Conservation (phyloP, 768 basidiomycete genomes). For the Suillus spraguei region DNA sequence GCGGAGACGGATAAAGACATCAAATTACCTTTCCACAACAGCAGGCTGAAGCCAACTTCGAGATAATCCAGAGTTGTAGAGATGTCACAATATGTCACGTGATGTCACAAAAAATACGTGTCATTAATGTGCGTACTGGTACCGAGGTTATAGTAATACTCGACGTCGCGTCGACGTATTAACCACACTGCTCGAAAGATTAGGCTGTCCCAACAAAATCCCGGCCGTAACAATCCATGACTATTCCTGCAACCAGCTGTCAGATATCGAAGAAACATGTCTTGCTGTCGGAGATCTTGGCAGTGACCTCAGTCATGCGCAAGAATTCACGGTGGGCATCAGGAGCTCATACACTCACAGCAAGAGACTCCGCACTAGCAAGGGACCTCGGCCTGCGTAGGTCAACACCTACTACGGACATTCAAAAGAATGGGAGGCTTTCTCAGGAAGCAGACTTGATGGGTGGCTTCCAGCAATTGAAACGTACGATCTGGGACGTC, state of each 20-base stretch:
- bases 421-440: conserved; percentile 48
- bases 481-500: conserved; percentile 68
- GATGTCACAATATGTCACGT: neutral
- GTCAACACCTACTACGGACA: conserved; percentile 47
- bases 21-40: neutral
- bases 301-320: conserved; percentile 94
- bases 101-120: neutral
- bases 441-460: conserved; percentile 84
- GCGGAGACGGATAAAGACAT: neutral
- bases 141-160: neutral
- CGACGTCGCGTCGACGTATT: neutral
- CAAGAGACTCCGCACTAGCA: conserved; percentile 69
- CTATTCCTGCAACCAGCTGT: neutral
- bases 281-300: conserved; percentile 85
- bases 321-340: conserved; percentile 98
- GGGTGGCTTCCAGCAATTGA: conserved; percentile 86
- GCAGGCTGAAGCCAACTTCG: too few species aligned
- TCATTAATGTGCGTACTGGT: neutral
- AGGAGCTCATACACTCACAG: conserved; percentile 59
- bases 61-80: too few species aligned
- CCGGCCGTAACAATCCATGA: neutral
- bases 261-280: conserved; percentile 71
- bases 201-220: neutral
- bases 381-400: conserved; percentile 75
- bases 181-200: neutral